Evolutionary conservation across 78 protist genomes (phyloP).

Genomic region (Anaeramoeba flamelloides): DNA sequence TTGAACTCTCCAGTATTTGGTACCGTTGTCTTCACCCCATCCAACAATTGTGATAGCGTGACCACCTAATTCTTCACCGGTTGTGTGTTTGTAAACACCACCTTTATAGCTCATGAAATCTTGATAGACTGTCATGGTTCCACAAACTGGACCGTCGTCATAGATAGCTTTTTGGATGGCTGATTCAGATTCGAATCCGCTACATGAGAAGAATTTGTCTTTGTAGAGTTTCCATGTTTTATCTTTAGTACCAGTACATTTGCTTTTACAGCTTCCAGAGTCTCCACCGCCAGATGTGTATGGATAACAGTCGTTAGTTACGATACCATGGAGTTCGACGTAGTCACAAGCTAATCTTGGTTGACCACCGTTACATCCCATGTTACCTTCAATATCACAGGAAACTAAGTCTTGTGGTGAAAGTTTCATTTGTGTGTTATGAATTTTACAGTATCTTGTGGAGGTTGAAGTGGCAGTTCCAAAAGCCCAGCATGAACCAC

Average conservation of each 20-base stretch:
- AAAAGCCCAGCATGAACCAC: constrained; percentile 40
- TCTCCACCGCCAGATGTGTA: constrained; percentile 11
- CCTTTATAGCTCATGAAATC: constrained; percentile 40
- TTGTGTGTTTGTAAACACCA: constrained; percentile 33
- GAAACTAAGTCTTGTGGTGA: constrained; percentile 22
- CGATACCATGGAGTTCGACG: constrained; percentile 3
- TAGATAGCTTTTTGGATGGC: constrained; percentile 21
- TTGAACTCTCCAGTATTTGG: constrained; percentile 41
- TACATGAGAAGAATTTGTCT: too few relatives aligned
- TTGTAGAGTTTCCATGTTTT: too few relatives aligned
- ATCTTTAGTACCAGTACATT: too few relatives aligned
- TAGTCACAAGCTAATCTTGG: not conserved
- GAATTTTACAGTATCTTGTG: constrained; percentile 7
- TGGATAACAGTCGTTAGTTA: constrained; percentile 12
- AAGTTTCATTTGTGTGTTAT: not conserved
- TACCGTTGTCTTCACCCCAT: constrained; percentile 39
- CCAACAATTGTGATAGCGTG: constrained; percentile 50
- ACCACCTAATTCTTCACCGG: constrained; percentile 32
- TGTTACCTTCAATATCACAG: constrained; percentile 23
- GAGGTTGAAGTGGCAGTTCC: constrained; percentile 13
- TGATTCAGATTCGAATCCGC: not conserved
- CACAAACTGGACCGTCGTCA: constrained; percentile 37
- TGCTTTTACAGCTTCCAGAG: not conserved
- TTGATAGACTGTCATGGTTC: constrained; percentile 29
- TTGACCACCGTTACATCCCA: constrained; percentile 16